A percentile compares a stretch with the other conserved stretches of the same genome.
Conservation (phyloP, 2,329 filamentous ascomycete species). For the Exophiala dermatitidis region DNA sequence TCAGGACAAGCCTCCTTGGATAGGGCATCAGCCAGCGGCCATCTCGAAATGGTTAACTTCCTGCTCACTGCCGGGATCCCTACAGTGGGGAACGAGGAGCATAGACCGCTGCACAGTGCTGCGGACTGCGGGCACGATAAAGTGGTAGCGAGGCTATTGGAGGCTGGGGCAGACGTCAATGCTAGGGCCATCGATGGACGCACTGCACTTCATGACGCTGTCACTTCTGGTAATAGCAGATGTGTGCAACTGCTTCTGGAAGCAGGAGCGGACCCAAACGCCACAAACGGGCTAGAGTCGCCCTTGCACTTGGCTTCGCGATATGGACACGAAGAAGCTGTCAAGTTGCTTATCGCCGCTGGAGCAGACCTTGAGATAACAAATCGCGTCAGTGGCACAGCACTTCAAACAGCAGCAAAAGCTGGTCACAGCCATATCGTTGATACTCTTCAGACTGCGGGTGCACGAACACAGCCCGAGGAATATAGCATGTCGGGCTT, state of each 20-base stretch:
- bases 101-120: not conserved
- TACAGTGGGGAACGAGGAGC: not conserved
- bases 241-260: not conserved
- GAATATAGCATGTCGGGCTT: not conserved
- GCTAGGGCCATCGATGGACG: not conserved
- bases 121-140: not conserved
- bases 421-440: not conserved
- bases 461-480: not conserved
- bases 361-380: conserved; percentile 1
- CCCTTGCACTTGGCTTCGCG: not conserved
- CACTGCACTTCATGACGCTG: not conserved
- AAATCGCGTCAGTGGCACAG: not conserved
- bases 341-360: not conserved
- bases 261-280: not conserved
- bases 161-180: not conserved
- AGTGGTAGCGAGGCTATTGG: not conserved
- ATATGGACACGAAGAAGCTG: not conserved
- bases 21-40: not conserved
- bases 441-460: not conserved
- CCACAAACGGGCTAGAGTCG: not conserved
- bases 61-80: not conserved
- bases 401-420: not conserved
- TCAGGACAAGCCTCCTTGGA: not conserved
- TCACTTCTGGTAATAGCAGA: not conserved
- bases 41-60: not conserved